phyloP scores from a whole-genome alignment of 108 stramenopile genomes.

The Cylindrotheca fusiformis region DNA sequence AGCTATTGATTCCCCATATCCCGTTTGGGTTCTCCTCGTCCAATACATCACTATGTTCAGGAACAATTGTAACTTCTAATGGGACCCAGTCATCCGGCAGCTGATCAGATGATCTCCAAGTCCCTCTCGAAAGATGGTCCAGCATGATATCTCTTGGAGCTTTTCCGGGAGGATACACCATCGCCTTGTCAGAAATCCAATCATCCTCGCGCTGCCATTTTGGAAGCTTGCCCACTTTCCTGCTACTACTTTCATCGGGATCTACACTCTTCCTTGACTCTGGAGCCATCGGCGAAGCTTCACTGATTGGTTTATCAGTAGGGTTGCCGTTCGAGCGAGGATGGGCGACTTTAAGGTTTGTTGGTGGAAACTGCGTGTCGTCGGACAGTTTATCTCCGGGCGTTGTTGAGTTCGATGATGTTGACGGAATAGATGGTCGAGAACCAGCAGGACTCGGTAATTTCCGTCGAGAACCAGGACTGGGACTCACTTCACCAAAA shows the following conservation, averaged over 20 bases:
- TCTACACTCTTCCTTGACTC: too few species aligned
- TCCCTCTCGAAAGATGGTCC: neutral
- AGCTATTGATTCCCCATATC: constrained; percentile 1
- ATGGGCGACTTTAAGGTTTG: too few species aligned
- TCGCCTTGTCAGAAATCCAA: neutral
- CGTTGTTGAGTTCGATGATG: too few species aligned
- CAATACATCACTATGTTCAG: neutral
- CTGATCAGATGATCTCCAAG: neutral
- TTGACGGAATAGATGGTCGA: too few species aligned
- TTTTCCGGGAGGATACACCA: neutral
- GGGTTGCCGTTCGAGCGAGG: too few species aligned
- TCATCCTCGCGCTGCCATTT: neutral
- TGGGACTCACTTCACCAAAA: neutral
- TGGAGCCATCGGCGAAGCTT: too few species aligned
- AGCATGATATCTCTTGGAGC: neutral
- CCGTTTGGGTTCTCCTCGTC: constrained; percentile 13
- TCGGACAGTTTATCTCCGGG: too few species aligned
- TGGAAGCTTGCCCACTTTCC: neutral
- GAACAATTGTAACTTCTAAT: neutral
- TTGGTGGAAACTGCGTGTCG: too few species aligned
- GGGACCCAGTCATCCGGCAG: neutral
- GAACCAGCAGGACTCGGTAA: too few species aligned
- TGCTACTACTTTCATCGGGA: too few species aligned
- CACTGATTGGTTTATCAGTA: too few species aligned
- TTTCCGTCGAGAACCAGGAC: too few species aligned